Percentiles rank a stretch among this genome's conserved stretches.
Evolutionary conservation across 2,329 filamentous ascomycete species (phyloP).

Genomic region (Colletotrichum euphorbiae): DNA sequence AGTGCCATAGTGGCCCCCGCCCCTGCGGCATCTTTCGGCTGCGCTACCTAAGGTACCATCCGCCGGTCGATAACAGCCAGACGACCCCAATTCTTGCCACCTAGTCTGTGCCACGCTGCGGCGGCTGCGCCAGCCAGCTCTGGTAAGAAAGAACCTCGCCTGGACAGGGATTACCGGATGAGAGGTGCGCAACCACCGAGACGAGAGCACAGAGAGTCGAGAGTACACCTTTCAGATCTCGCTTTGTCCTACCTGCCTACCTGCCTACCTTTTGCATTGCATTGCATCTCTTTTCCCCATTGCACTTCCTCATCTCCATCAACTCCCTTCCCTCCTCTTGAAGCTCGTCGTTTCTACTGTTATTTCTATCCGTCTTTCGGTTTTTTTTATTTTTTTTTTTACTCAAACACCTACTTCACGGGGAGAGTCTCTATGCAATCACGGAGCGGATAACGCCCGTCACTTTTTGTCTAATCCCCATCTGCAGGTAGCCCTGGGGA

Average conservation of each 20-base stretch:
- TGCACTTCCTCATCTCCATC: conserved; percentile 9
- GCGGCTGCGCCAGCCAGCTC: conserved; percentile 31
- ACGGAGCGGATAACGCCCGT: conserved; percentile 1
- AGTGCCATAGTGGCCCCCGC: conserved; percentile 27
- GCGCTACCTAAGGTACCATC: conserved; percentile 35
- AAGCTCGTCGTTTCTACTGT: not conserved
- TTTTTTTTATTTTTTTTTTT: not conserved
- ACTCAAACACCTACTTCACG: not conserved
- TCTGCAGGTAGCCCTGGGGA: conserved; percentile 35
- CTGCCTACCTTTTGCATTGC: too few species aligned
- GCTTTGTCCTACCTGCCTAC: not conserved
- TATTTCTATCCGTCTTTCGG: not conserved
- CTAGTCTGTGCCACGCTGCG: conserved; percentile 32
- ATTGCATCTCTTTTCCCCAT: conserved; percentile 21
- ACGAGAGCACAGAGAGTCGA: conserved; percentile 2
- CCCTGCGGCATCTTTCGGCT: conserved; percentile 34
- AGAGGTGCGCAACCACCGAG: conserved; percentile 16
- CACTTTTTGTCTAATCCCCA: conserved; percentile 23
- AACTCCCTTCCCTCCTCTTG: not conserved
- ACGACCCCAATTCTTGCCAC: conserved; percentile 9
- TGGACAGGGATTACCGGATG: conserved; percentile 20
- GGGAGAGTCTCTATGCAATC: conserved; percentile 27
- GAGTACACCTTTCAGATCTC: conserved; percentile 30
- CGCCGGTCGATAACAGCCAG: conserved; percentile 16
- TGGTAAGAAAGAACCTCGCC: conserved; percentile 21